phyloP scores from a whole-genome alignment of 2,329 filamentous ascomycete species.

The Xylariaceae sp. region DNA sequence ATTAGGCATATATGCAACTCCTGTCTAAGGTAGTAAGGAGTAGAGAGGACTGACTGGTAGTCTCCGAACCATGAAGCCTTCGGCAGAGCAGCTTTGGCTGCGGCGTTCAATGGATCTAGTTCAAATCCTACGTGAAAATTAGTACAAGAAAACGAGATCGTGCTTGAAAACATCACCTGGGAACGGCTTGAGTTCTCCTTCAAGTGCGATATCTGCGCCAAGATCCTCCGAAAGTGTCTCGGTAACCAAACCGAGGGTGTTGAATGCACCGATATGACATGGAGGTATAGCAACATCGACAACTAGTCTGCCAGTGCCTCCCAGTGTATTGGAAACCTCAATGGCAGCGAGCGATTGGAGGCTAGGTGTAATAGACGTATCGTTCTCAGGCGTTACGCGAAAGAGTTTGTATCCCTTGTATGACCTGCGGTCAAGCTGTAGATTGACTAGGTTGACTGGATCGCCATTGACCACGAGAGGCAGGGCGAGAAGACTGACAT shows the following conservation, averaged over 20 bases:
- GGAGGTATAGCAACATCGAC: constrained; percentile 36
- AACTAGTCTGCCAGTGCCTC: constrained; percentile 23
- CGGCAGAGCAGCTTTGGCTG: constrained; percentile 30
- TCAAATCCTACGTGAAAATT: constrained; percentile 17
- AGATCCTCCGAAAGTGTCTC: constrained; percentile 32
- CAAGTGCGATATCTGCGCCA: constrained; percentile 32
- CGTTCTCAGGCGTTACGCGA: constrained; percentile 27
- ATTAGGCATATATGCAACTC: too few relatives aligned
- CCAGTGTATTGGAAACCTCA: constrained; percentile 29
- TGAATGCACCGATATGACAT: constrained; percentile 30
- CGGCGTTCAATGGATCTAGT: constrained; percentile 3
- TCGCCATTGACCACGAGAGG: too few relatives aligned
- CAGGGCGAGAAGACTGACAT: too few relatives aligned
- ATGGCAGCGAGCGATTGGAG: constrained; percentile 29
- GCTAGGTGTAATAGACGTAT: constrained; percentile 26
- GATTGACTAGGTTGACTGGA: too few relatives aligned
- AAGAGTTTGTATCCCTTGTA: constrained; percentile 39
- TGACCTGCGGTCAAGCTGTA: too few relatives aligned
- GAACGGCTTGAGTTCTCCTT: constrained; percentile 31
- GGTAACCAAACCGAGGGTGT: constrained; percentile 29
- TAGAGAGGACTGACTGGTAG: constrained; percentile 40
- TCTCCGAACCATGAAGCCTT: constrained; percentile 49
- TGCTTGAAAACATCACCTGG: constrained; percentile 17
- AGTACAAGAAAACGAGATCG: background rate
- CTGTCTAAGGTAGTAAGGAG: too few relatives aligned